Evolutionary conservation across 257 asterid genomes (phyloP).

Genomic region (Primulina eburnea): DNA sequence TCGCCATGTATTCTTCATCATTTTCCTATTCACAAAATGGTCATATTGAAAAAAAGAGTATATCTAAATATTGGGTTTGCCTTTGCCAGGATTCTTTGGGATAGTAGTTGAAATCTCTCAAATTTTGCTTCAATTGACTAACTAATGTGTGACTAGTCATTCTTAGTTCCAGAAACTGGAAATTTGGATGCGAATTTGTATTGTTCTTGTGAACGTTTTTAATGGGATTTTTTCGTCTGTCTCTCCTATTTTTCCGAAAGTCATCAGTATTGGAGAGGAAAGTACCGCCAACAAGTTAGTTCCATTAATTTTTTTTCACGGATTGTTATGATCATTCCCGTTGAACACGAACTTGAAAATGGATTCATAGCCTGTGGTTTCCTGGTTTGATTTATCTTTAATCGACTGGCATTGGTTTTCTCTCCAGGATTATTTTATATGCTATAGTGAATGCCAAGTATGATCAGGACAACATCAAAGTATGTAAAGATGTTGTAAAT

Average conservation of each 20-base stretch:
- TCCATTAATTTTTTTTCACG: not conserved
- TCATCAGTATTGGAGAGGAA: not conserved
- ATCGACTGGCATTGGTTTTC: not conserved
- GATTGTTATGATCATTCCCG: slow-evolving; percentile 6
- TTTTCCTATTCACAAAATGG: too few species aligned
- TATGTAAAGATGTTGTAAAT: slow-evolving; percentile 49
- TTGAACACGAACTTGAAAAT: not conserved
- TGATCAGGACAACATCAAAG: slow-evolving; percentile 61
- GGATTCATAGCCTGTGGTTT: slow-evolving; percentile 16
- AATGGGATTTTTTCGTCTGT: not conserved
- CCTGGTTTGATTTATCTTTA: not conserved
- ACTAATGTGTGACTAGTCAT: not conserved
- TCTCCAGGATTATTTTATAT: slow-evolving; percentile 69
- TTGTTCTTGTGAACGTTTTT: not conserved
- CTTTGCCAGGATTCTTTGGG: not conserved
- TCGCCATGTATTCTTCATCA: not conserved
- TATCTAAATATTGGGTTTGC: not conserved
- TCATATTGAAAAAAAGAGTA: too few species aligned
- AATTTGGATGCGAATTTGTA: not conserved
- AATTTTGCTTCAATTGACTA: not conserved
- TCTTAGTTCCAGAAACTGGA: slow-evolving; percentile 8
- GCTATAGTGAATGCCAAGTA: slow-evolving; percentile 72
- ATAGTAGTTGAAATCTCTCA: not conserved
- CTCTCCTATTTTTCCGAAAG: not conserved
- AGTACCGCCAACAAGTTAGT: not conserved